Conservation (phyloP, 2,329 filamentous ascomycete genomes). For the Ophiostoma sp. region DNA sequence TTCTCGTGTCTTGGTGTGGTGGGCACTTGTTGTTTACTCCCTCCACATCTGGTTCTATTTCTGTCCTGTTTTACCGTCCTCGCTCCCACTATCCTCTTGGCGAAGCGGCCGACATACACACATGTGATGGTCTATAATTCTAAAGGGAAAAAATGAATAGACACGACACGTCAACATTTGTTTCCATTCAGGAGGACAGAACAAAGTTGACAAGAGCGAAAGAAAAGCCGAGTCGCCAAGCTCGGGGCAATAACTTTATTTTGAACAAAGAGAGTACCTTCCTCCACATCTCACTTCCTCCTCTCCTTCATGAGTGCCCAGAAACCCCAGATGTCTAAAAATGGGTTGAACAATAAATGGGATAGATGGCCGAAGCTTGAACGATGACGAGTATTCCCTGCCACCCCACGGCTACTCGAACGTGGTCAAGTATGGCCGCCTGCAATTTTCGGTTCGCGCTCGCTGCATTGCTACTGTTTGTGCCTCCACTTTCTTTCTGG, state of each 20-base stretch:
- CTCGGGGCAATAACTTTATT: constrained; percentile 7
- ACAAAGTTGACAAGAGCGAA: not conserved
- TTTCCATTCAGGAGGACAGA: not conserved
- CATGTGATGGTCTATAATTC: not conserved
- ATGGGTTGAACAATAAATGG: not conserved
- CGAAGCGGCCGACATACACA: not conserved
- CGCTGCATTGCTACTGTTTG: not conserved
- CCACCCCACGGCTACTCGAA: not conserved
- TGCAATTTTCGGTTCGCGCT: not conserved
- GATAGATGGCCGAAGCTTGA: constrained; percentile 18
- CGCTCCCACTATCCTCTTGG: not conserved
- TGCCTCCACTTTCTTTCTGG: not conserved
- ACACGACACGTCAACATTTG: not conserved
- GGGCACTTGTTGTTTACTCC: not conserved
- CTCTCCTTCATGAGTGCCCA: not conserved
- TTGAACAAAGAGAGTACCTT: not conserved
- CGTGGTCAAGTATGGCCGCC: not conserved
- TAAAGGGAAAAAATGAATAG: not conserved
- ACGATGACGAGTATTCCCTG: constrained; percentile 17
- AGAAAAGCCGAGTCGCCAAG: constrained; percentile 6
- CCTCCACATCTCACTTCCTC: not conserved
- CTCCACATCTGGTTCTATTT: not conserved
- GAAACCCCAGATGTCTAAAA: not conserved
- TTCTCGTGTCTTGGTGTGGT: not conserved
- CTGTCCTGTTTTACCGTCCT: not conserved